Evolutionary conservation across 164 flowering plant species (phyloP), one percentile per base, ranked within the genome.

Genomic region (Liquidambar formosana): DNA sequence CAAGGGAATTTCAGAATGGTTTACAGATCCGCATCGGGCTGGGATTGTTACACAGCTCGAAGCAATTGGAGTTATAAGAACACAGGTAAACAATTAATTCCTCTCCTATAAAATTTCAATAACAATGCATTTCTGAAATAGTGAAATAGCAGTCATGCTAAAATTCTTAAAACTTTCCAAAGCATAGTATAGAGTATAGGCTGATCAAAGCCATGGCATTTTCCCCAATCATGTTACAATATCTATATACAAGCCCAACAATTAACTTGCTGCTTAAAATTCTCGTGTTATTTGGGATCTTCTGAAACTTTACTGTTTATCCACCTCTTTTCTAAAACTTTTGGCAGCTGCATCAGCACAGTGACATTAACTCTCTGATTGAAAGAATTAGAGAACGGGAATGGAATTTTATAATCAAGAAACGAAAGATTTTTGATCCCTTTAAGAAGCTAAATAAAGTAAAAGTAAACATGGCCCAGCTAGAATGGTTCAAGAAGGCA

Each of bases 401-500:
- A 23, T 14, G 4, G 61, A 48, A 33, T 33, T 33, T 2, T 0
- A 0, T 18, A 18, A 21, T 0, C 21, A 9, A 44, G 18, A 74
- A 48, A 67, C 66, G 10, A 27, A 57, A 49, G 14, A 63, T 5
- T 6, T 45, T 61, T 22, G 71, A 77, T 33, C 72, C 78, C 9
- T 1, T 43, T 54, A 77, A 71, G 73, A 76, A 69, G 64, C 68
- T 86, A 33, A 79, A 77, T 53, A 59, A 69, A 0, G 54, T 57
- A 14, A 86, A 84, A 73, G 53, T 49, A 12, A 1, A 62, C 11
- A 80, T 84, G 88, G 71, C 82, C 22, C 1, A 56, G 0, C 58
- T 86, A 1, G 88, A 84, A 67, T 82, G 85, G 88, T 81, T 84
- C 71, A 86, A 76, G 76, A 86, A 79, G 74, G 26, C 3, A 0